Conservation (phyloP, 2,329 filamentous ascomycete genomes). For the Dothistroma pini region DNA sequence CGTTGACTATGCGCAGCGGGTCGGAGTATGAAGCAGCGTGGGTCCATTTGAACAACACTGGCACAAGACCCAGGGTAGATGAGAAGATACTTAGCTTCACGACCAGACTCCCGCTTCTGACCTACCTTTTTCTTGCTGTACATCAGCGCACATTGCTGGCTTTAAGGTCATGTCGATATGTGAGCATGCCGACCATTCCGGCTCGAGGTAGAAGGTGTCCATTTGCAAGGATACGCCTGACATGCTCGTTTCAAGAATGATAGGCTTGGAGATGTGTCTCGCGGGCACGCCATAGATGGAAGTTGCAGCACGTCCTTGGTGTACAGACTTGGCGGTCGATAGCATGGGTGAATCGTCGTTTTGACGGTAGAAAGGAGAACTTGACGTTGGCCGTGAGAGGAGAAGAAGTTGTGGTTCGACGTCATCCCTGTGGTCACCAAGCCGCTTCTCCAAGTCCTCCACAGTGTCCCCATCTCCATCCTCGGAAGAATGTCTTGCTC, state of each 20-base stretch:
- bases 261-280: background rate
- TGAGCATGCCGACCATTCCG: background rate
- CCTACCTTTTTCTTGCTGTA: background rate
- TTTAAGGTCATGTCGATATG: background rate
- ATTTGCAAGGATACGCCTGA: background rate
- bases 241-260: background rate
- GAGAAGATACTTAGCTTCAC: background rate
- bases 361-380: background rate
- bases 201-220: background rate
- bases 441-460: background rate
- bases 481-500: background rate
- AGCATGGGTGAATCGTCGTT: background rate
- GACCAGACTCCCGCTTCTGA: background rate
- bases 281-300: background rate
- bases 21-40: constrained; percentile 45
- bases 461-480: background rate
- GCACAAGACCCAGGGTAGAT: background rate
- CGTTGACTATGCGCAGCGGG: constrained; percentile 49
- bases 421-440: background rate
- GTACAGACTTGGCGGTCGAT: background rate
- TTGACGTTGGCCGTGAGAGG: background rate
- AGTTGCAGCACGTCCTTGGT: background rate
- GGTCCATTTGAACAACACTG: background rate
- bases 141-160: background rate
- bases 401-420: background rate